phyloP scores from a whole-genome alignment of 176 grass and related monocot species.

The Phoenix roebelenii region DNA sequence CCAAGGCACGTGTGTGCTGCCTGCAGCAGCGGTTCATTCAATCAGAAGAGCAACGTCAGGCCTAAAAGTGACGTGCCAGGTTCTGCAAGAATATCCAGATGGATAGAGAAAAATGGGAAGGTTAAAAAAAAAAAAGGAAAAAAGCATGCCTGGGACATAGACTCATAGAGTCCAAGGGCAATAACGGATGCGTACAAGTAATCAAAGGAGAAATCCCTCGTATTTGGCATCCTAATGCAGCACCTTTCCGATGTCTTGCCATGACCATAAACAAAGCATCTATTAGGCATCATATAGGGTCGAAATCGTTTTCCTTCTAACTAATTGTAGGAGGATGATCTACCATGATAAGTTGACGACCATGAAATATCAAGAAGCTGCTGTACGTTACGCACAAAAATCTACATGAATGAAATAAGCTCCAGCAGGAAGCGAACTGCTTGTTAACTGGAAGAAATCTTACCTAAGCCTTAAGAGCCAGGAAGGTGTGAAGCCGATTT shows the following conservation, averaged over 20 bases:
- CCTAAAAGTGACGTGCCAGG: neutral
- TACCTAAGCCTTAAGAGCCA: slow-evolving; percentile 95
- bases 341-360: no score
- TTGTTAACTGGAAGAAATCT: neutral
- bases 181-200: slow-evolving; percentile 12
- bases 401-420: neutral
- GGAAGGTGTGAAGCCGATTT: slow-evolving; percentile 53
- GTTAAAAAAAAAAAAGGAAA: neutral
- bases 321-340: no score
- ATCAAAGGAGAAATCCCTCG: slow-evolving; percentile 17
- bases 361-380: no score
- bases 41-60: neutral
- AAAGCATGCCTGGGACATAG: slow-evolving; percentile 19
- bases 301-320: neutral
- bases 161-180: neutral
- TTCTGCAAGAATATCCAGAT: neutral
- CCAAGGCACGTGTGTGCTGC: slow-evolving; percentile 48
- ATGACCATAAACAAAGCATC: neutral
- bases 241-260: slow-evolving; percentile 19
- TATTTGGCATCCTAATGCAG: slow-evolving; percentile 27
- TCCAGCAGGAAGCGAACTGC: no score
- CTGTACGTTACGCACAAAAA: slow-evolving; percentile 29
- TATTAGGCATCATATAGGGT: no score
- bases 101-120: neutral
- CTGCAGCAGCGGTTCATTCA: slow-evolving; percentile 9